A percentile compares a stretch with the other conserved stretches of the same genome.
phyloP scores from a whole-genome alignment of 805 yeast genomes.

The Candida alai region DNA sequence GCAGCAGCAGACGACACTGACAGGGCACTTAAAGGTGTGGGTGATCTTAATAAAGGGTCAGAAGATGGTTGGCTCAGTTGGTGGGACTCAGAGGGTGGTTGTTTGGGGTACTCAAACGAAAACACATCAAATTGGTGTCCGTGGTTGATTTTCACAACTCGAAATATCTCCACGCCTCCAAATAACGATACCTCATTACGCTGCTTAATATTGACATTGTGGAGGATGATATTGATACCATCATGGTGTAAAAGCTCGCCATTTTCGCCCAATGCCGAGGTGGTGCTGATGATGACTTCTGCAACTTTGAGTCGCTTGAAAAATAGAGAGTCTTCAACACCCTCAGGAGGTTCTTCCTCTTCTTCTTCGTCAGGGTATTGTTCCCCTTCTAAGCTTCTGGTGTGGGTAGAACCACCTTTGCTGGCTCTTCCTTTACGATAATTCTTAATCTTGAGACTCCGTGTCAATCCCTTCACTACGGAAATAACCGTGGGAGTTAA shows the following conservation, averaged over 20 bases:
- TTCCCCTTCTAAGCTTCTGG: constrained; percentile 10
- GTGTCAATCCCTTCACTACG: constrained; percentile 34
- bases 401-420: constrained; percentile 2
- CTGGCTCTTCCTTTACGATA: constrained; percentile 23
- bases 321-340: constrained; percentile 15
- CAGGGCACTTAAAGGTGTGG: constrained; percentile 6
- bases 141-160: constrained; percentile 18
- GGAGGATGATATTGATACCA: constrained; percentile 21
- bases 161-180: constrained; percentile 46
- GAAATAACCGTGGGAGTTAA: constrained; percentile 35
- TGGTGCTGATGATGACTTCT: constrained; percentile 38
- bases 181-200: constrained; percentile 38
- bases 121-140: constrained; percentile 23
- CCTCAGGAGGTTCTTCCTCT: constrained; percentile 11
- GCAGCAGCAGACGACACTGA: constrained; percentile 5
- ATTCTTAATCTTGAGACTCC: constrained; percentile 29
- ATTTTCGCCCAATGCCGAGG: constrained; percentile 38
- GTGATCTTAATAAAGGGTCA: neutral
- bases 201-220: constrained; percentile 38
- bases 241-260: constrained; percentile 41
- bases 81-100: neutral
- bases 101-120: constrained; percentile 15
- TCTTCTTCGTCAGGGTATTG: constrained; percentile 10
- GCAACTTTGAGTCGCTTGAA: constrained; percentile 39
- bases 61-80: neutral